Evolutionary conservation across 306 rosid genomes (phyloP), one percentile per base, ranked within the genome.

Genomic region (Macrotyloma uniflorum): DNA sequence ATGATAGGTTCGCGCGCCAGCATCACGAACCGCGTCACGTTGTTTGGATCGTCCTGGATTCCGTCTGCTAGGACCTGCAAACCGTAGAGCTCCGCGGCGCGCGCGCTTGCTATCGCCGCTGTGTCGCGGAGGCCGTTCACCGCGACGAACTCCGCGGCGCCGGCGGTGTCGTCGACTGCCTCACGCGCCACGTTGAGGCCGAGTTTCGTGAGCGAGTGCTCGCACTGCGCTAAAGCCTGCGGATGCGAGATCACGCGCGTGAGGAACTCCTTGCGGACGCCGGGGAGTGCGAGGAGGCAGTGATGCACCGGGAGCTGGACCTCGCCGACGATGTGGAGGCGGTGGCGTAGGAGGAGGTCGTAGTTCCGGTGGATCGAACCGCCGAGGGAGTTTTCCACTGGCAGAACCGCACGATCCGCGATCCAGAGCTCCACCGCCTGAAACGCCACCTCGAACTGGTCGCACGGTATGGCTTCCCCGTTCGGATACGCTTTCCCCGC

Each of bases 341-440:
- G 92, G 82, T 95, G 98, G 0, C 98, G 97, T 74, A 95, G 98
- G 59, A 95, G 93, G 24, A 95, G 98, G 19, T 95, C 98, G 86
- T 95, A 95, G 35, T 95, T 95, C 3, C 97, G 86, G 77, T 95
- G 98, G 62, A 95, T 95, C 11, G 98, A 95, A 6, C 98, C 98
- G 14, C 98, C 98, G 55, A 95, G 98, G 2, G 98, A 95, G 80
- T 95, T 95, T 36, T 95, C 98, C 0, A 95, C 85, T 0, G 98
- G 98, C 0, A 95, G 80, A 2, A 95, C 98, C 0, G 98, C 98
- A 2, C 98, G 93, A 70, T 95, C 98, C 32, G 98, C 93, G 80
- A 95, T 89, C 98, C 98, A 95, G 16, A 95, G 92, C 84, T 95
- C 98, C 2, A 95, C 98, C 3, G 98, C 92, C 24, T 95, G 98